Evolutionary conservation across 2,329 filamentous ascomycete species (phyloP), one percentile per base, ranked within the genome.

Genomic region (Geoglossum cookeanum): DNA sequence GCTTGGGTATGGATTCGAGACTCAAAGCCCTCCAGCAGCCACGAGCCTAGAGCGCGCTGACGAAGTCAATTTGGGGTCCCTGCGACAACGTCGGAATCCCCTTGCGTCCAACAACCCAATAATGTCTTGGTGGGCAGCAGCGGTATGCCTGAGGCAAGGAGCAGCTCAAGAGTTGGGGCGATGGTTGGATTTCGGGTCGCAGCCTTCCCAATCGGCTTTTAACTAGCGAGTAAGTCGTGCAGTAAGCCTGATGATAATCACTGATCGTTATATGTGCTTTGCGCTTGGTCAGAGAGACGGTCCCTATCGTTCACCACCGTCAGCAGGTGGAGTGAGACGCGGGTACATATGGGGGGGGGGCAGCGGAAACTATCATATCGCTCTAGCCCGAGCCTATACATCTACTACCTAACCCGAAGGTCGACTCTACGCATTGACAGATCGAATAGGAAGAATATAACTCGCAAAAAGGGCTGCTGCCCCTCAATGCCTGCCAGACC

Each of bases 21-120:
- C 48, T 7, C 22, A 22, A 22, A 22, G 22, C 48, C 48, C 48
- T 52, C 48, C 48, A 52, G 11, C 27, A 52, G 9, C 27, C 27
- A 52, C 48, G 48, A 52, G 48, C 27, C 48, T 42, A 4, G n/a
- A 15, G n/a, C n/a, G 39, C 39, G 39, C 39, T 42, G 39, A 42
- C 39, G 39, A 42, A 15, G 39, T 42, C 39, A 42, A 42, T 42
- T 42, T 42, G 39, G 39, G 49, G 49, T 33, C 49, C 29, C 30
- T 32, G 29, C 29, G 30, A 27, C 17, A 35, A 15, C 8, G 17
- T 32, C 22, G 49, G 37, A 17, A 37, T 53, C 37, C 30, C 49
- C 49, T 33, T 37, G 49, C 49, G 37, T 17, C 49, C 49, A 53
- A 53, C 37, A 37, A 53, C 9, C 49, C 49, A 53, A 53, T 53